phyloP scores from a whole-genome alignment of 2,329 filamentous ascomycete genomes.

The Alternaria consortialis region DNA sequence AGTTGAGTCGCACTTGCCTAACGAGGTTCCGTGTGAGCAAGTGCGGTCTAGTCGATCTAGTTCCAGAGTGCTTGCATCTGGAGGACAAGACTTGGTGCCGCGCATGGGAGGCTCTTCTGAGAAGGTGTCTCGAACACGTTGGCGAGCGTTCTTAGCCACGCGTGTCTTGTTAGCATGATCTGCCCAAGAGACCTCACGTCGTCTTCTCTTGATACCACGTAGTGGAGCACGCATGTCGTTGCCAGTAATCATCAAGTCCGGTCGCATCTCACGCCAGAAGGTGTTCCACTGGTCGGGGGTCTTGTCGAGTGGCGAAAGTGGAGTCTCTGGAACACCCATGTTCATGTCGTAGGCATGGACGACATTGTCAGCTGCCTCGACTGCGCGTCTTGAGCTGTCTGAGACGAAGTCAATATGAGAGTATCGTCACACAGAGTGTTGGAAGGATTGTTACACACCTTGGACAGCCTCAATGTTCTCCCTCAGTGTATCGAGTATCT shows the following conservation, averaged over 20 bases:
- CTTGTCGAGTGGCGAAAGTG: constrained; percentile 55
- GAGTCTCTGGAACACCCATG: constrained; percentile 75
- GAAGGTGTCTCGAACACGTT: constrained; percentile 39
- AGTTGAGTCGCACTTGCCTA: constrained; percentile 37
- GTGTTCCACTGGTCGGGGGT: constrained; percentile 37
- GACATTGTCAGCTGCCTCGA: constrained; percentile 78
- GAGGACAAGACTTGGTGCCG: constrained; percentile 27
- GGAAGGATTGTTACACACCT: constrained; percentile 52
- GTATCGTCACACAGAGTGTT: neutral
- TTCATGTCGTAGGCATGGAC: constrained; percentile 79
- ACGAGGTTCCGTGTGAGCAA: constrained; percentile 34
- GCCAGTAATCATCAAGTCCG: constrained; percentile 56
- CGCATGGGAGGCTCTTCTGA: constrained; percentile 41
- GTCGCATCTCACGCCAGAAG: constrained; percentile 49
- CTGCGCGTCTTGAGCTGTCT: constrained; percentile 75
- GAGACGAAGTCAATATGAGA: constrained; percentile 21
- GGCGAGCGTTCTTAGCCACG: constrained; percentile 35
- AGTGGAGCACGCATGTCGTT: constrained; percentile 52
- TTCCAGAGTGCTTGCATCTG: constrained; percentile 18
- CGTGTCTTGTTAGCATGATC: constrained; percentile 33
- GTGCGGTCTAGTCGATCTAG: constrained; percentile 30
- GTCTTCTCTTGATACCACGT: constrained; percentile 55
- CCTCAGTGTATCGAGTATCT: constrained; percentile 69
- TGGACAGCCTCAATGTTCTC: constrained; percentile 76
- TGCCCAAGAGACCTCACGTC: constrained; percentile 50